A percentile compares a stretch with the other conserved stretches of the same genome.
These are phyloP conservation scores for Lunularia cruciata DNA, from an alignment of 225 moss, liverwort and hornwort species.

Conservation along the genomic window DNA sequence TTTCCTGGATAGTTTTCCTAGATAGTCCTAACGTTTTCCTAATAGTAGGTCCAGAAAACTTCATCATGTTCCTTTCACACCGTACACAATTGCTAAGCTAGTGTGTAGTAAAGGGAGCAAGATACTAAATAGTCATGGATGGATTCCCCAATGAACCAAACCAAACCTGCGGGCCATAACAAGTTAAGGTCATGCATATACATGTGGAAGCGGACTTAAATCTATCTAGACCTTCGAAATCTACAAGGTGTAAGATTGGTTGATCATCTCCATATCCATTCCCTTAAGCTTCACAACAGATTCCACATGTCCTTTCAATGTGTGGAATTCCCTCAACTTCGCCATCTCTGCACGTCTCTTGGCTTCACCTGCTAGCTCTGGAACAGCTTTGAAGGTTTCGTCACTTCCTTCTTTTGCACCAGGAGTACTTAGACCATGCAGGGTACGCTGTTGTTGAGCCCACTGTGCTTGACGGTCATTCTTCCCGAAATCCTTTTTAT, in stretches of 20 bases:
- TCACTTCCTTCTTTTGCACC: constrained; percentile 20
- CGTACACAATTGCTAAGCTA: too few species aligned
- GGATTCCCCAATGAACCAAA: too few species aligned
- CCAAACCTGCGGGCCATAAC: too few species aligned
- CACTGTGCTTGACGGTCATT: constrained; percentile 72
- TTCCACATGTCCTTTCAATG: constrained; percentile 72
- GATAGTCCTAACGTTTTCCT: too few species aligned
- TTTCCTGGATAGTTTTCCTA: too few species aligned
- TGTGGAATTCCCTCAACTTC: constrained; percentile 54
- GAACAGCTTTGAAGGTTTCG: constrained; percentile 12
- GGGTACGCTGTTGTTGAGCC: constrained; percentile 72
- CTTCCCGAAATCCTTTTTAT: constrained; percentile 71
- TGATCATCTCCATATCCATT: constrained; percentile 53
- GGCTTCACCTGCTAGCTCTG: constrained; percentile 13
- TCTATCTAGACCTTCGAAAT: too few species aligned
- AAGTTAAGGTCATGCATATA: too few species aligned
- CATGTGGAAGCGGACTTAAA: too few species aligned
- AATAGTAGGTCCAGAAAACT: too few species aligned
- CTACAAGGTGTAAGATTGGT: constrained; percentile 53
- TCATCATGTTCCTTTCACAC: too few species aligned
- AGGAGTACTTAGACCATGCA: constrained; percentile 70
- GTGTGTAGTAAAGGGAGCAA: too few species aligned
- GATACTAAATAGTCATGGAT: too few species aligned
- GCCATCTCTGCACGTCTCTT: constrained; percentile 29
- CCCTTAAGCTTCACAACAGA: constrained; percentile 65